Base-by-base conservation (phyloP, 306 rosid genomes). In the Quercus alba region DNA sequence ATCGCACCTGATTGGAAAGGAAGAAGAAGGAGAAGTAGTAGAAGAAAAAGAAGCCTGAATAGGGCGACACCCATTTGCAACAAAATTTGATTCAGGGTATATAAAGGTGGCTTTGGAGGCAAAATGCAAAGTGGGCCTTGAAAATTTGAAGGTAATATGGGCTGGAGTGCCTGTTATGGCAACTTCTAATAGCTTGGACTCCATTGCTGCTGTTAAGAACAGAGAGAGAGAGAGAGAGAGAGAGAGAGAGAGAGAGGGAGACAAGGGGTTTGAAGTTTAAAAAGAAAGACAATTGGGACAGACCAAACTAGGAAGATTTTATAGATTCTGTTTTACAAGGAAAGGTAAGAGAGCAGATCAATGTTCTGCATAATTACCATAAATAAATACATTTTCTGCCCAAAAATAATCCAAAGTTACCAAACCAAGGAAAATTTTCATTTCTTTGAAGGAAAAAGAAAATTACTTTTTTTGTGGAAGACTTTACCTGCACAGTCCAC, bases 1-100 rank as follows among this genome's bases (percentile, higher is more conserved):
- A 20, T 56, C 11, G 7, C 72, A 85, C 91, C 89, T 78, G 54
- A 68, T 54, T 18, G 85, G 71, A 56, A 10, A 49, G 1, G 81
- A 54, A 17, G n/a, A 17, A 38, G 74, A 54, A 54, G 75, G 6
- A 21, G 66, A 17, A 25, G 78, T 33, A 35, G 75, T 1, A 18
- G 66, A 70, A 56, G 73, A 46, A 57, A 77, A 17, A 21, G 78
- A 58, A 72, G 69, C 82, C 78, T 49, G 84, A 44, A 83, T 56
- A 46, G 78, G 58, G 38, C 46, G 77, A 56, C 0, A 62, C 49
- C 7, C 63, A 56, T 11, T 76, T 51, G 63, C 56, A 10, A 66
- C 64, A 15, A 18, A 9, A 25, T 70, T 58, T 61, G 83, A 58
- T 51, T 20, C 35, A 28, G 75, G 13, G 26, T 25, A 15, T 20